Conservation (phyloP, 305 asterid species). For the Fraxinus greggii region DNA sequence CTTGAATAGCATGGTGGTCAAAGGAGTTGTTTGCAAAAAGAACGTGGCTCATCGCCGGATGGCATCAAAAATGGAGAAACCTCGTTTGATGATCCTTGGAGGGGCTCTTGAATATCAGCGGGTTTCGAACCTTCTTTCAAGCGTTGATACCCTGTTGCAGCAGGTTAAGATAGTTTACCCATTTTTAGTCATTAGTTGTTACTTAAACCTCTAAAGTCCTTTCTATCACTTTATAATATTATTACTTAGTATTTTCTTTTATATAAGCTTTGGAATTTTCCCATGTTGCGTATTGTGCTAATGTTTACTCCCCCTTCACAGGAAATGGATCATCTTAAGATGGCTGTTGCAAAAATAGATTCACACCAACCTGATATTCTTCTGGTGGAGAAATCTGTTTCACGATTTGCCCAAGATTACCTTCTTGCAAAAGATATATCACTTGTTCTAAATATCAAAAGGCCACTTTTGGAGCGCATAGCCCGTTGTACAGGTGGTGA, state of each 20-base stretch:
- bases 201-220: neutral
- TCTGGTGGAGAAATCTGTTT: constrained; percentile 97
- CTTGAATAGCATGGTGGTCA: constrained; percentile 65
- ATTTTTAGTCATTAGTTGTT: constrained; percentile 9
- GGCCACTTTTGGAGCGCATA: constrained; percentile 88
- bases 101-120: constrained; percentile 99
- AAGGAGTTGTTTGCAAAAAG: constrained; percentile 93
- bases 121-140: constrained; percentile 83
- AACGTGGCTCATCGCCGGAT: constrained; percentile 96
- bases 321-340: constrained; percentile 99
- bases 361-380: constrained; percentile 87
- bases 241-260: constrained; percentile 2
- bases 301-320: constrained; percentile 33
- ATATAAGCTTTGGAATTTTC: neutral
- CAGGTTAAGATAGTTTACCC: constrained; percentile 57
- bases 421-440: constrained; percentile 88
- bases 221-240: constrained; percentile 12
- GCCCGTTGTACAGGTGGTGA: constrained; percentile 93
- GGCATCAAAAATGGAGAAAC: constrained; percentile 84
- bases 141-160: constrained; percentile 91
- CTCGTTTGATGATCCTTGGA: constrained; percentile 85
- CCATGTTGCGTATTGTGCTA: constrained; percentile 24
- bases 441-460: constrained; percentile 89
- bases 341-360: constrained; percentile 95
- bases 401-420: constrained; percentile 93